Conservation (phyloP, 768 basidiomycete species). For the Kwoniella bestiolae region DNA sequence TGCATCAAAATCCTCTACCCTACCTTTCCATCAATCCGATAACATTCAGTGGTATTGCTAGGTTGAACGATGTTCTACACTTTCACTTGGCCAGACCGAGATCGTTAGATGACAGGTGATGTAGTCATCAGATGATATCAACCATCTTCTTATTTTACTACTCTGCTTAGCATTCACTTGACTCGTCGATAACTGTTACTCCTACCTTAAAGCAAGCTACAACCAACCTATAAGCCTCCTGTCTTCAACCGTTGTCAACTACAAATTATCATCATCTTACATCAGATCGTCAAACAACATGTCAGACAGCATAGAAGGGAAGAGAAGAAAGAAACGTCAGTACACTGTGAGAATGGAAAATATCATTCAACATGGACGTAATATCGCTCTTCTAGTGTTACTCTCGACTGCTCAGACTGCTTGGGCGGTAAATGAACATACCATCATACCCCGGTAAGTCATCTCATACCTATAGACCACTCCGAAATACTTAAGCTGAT, state of each 20-base stretch:
- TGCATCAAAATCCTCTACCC: neutral
- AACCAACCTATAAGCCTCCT: neutral
- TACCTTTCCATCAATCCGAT: slow-evolving; percentile 5
- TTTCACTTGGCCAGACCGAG: neutral
- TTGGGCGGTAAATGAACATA: neutral
- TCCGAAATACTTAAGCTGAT: slow-evolving; percentile 4
- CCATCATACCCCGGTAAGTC: slow-evolving; percentile 32
- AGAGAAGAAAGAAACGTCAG: neutral
- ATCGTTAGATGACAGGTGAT: neutral
- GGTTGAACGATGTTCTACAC: slow-evolving; percentile 20
- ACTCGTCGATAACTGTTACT: no score
- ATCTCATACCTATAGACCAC: neutral
- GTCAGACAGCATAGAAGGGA: neutral
- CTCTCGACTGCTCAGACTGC: neutral
- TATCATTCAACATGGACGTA: slow-evolving; percentile 4
- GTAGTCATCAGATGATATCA: no score
- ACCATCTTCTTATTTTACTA: no score
- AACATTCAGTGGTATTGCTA: neutral
- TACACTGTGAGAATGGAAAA: neutral
- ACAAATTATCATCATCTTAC: neutral
- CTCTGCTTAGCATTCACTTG: no score
- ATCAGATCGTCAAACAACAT: neutral
- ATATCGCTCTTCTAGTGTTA: neutral
- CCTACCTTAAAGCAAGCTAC: neutral
- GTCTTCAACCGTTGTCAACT: neutral